phyloP scores from a whole-genome alignment of 2,329 filamentous ascomycete genomes.

The Phyllosticta citrichinensis region DNA sequence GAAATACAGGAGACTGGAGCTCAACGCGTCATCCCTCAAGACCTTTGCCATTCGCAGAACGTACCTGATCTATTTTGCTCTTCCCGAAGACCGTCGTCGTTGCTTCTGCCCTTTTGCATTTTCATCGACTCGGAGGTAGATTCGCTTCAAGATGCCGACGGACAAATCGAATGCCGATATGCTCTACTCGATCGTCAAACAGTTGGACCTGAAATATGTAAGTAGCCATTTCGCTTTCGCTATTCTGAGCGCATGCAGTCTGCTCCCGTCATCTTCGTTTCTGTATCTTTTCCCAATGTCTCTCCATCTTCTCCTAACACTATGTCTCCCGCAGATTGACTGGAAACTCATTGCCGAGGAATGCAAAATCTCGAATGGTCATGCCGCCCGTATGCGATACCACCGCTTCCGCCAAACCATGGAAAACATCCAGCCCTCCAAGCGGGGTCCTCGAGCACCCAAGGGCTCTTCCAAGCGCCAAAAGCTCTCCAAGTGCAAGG shows the following conservation, averaged over 20 bases:
- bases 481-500: background rate
- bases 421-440: slow-evolving; percentile 22
- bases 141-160: slow-evolving; percentile 28
- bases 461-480: background rate
- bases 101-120: background rate
- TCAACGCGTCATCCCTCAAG: background rate
- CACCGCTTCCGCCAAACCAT: slow-evolving; percentile 45
- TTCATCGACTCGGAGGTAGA: no score
- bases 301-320: slow-evolving; percentile 4
- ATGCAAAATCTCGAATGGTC: slow-evolving; percentile 45
- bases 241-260: slow-evolving; percentile 10
- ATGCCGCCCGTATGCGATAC: slow-evolving; percentile 48
- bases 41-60: background rate
- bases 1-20: background rate
- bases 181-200: slow-evolving; percentile 46
- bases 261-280: background rate
- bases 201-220: slow-evolving; percentile 44
- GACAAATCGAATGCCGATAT: slow-evolving; percentile 42
- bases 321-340: slow-evolving; percentile 36
- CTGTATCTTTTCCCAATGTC: background rate
- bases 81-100: background rate
- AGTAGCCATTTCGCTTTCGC: slow-evolving; percentile 11
- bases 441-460: background rate
- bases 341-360: slow-evolving; percentile 43
- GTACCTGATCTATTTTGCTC: background rate